Percentiles rank a stretch among this genome's conserved stretches.
phyloP scores from a whole-genome alignment of 2,329 filamentous ascomycete species.

The Curvularia sp. region DNA sequence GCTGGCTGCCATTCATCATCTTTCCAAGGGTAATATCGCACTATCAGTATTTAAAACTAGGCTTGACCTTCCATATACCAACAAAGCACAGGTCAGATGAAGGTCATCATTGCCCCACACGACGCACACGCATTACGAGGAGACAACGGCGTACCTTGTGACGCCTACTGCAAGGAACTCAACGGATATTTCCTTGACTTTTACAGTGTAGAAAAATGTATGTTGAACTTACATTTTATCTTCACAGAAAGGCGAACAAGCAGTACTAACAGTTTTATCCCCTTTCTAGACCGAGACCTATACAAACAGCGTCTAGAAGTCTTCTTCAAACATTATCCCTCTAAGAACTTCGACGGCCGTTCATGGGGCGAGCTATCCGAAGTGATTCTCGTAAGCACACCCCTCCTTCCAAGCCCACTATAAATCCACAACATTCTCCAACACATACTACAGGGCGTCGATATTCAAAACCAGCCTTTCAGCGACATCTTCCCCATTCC shows the following conservation, averaged over 20 bases:
- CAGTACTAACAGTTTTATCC: not conserved
- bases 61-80: not conserved
- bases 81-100: conserved; percentile 35
- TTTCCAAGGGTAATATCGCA: conserved; percentile 38
- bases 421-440: not conserved
- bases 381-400: conserved; percentile 40
- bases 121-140: conserved; percentile 45
- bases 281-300: conserved; percentile 28
- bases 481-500: conserved; percentile 46
- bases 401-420: not conserved
- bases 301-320: conserved; percentile 45
- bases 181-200: conserved; percentile 46
- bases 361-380: conserved; percentile 42
- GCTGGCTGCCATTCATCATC: conserved; percentile 44
- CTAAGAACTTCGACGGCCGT: conserved; percentile 42
- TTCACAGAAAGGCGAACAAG: not conserved
- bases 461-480: conserved; percentile 47
- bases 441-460: conserved; percentile 37
- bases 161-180: conserved; percentile 45
- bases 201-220: conserved; percentile 43
- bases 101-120: conserved; percentile 48
- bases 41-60: not conserved
- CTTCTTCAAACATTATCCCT: conserved; percentile 47
- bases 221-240: not conserved
- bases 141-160: conserved; percentile 41